Evolutionary conservation across 805 yeast genomes (phyloP), one percentile per base, ranked within the genome.

Genomic region (Priceomyces fermenticarens): DNA sequence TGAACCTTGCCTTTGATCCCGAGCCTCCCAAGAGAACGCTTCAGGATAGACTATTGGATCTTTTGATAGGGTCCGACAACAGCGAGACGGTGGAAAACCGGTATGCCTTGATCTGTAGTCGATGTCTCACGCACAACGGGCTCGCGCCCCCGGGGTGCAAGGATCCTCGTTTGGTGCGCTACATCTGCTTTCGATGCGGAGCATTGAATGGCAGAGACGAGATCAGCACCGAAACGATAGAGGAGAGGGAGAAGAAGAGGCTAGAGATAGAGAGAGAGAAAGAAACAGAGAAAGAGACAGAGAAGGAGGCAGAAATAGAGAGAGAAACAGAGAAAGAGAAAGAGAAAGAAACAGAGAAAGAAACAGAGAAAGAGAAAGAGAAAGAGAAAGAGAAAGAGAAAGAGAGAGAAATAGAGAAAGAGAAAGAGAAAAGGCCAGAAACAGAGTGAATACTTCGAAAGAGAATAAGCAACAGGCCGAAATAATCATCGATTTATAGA

Each of bases 51-150:
- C 16, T 70, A 3, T 53, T 70, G 16, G 74, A 70, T 47, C 42
- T 60, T 27, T 51, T 70, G 25, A 58, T 69, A 27, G 75, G 74
- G 11, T 62, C 74, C 17, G 91, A 89, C 14, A 77, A 76, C 38
- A 87, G 81, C 59, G 91, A 85, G 52, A 60, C 75, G 35, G 67
- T 78, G 35, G 77, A 78, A 33, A 65, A 66, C 43, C 61, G 95
- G 33, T 84, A 72, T 55, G 95, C 95, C 0, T 68, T 87, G 48
- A 83, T 87, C 11, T 87, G 96, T 57, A 47, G 54, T 13, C 62
- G 70, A n/a, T 87, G 96, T 54, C 65, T 60, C 15, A 70, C 69
- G 12, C 95, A 87, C 60, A 87, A 88, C 54, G 96, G 96, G 1
- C 69, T 87, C 34, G 95, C 95, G 0, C 86, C 88, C 3, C 88